Evolutionary conservation across 2,329 filamentous ascomycete genomes (phyloP).

Genomic region (Knoxdaviesia capensis): DNA sequence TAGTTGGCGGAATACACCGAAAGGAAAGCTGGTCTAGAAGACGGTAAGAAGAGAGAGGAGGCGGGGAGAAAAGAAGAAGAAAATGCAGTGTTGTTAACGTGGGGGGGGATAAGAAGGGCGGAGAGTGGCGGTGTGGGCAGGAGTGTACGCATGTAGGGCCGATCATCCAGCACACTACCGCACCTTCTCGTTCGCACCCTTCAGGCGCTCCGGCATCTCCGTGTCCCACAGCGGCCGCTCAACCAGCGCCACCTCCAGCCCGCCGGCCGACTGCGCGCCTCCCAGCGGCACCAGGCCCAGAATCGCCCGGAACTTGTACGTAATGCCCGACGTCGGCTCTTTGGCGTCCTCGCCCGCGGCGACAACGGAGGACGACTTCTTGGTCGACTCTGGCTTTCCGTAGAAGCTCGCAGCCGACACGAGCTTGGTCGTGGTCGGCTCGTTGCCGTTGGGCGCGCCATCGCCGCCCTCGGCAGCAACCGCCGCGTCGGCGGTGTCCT

Average conservation of each 20-base stretch:
- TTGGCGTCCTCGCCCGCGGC: constrained; percentile 5
- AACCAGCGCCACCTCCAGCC: constrained; percentile 66
- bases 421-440: constrained; percentile 15
- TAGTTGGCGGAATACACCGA: too few species aligned
- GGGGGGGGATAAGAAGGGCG: too few species aligned
- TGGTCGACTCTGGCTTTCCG: constrained; percentile 9
- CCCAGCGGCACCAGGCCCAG: constrained; percentile 42
- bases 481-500: background rate
- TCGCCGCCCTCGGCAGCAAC: too few species aligned
- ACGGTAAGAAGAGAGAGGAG: too few species aligned
- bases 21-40: too few species aligned
- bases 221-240: constrained; percentile 75
- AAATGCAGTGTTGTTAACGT: too few species aligned
- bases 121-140: too few species aligned
- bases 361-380: constrained; percentile 6
- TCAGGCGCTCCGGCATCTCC: constrained; percentile 47
- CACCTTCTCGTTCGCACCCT: constrained; percentile 11
- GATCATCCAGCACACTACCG: background rate
- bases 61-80: too few species aligned
- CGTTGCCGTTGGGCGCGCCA: too few species aligned
- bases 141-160: too few species aligned
- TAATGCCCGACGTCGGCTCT: constrained; percentile 44
- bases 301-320: constrained; percentile 88
- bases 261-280: constrained; percentile 14
- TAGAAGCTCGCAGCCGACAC: constrained; percentile 15